Percentiles rank a stretch among this genome's conserved stretches.
Conservation (phyloP, 306 rosid species). For the Castanea mollissima region DNA sequence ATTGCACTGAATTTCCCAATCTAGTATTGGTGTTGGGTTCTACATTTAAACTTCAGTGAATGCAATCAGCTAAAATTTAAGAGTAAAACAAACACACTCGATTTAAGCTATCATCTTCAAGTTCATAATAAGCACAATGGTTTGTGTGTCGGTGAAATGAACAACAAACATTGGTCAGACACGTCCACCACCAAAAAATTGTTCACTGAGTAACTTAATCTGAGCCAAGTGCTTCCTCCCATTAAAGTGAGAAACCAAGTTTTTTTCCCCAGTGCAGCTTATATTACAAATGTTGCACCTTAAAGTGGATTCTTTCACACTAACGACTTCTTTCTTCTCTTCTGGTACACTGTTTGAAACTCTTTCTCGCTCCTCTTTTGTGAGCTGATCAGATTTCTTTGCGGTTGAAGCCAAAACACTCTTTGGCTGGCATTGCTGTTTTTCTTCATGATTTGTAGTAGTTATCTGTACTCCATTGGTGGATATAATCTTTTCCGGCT, state of each 20-base stretch:
- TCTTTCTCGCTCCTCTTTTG: background rate
- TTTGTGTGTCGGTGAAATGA: background rate
- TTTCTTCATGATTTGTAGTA: background rate
- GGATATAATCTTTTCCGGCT: background rate
- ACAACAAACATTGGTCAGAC: background rate
- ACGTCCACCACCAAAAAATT: background rate
- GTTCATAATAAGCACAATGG: background rate
- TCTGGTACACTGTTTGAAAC: background rate
- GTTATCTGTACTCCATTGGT: slow-evolving; percentile 16
- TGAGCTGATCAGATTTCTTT: background rate
- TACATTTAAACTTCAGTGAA: background rate
- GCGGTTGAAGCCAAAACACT: background rate
- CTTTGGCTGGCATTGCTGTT: background rate
- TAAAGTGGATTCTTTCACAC: background rate
- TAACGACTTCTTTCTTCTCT: background rate
- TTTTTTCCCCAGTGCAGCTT: slow-evolving; percentile 5
- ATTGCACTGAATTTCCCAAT: too few species aligned
- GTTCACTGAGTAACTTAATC: background rate
- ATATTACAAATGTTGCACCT: slow-evolving; percentile 37
- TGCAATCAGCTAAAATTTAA: background rate
- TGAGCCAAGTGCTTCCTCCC: slow-evolving; percentile 47
- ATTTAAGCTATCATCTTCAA: background rate
- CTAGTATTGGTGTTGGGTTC: too few species aligned
- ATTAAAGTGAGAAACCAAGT: slow-evolving; percentile 22
- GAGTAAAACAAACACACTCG: background rate